Evolutionary conservation across 2,329 filamentous ascomycete species (phyloP).

Genomic region (Pestalotiopsis sp.): DNA sequence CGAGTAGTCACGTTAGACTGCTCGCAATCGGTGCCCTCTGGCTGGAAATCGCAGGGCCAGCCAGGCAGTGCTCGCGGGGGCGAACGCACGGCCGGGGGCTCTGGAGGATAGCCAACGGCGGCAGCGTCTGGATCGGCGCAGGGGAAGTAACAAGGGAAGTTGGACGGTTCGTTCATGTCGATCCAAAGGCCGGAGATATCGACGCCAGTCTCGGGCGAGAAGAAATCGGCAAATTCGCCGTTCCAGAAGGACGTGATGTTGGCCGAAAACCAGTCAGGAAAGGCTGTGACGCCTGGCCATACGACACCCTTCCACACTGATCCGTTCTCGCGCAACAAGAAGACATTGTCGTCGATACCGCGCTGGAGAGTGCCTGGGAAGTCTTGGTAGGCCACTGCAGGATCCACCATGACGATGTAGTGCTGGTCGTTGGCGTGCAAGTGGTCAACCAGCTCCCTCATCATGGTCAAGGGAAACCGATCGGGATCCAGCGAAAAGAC

Average conservation of each 20-base stretch:
- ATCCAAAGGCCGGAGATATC: constrained; percentile 82
- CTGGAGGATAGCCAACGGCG: constrained; percentile 56
- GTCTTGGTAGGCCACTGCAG: constrained; percentile 57
- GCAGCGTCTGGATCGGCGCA: constrained; percentile 49
- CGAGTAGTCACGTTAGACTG: constrained; percentile 22
- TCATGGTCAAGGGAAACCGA: constrained; percentile 61
- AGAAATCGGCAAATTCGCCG: constrained; percentile 67
- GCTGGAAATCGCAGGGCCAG: constrained; percentile 70
- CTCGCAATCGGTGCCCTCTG: constrained; percentile 44
- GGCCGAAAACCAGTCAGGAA: constrained; percentile 76
- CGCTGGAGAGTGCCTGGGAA: constrained; percentile 41
- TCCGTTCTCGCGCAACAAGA: constrained; percentile 56
- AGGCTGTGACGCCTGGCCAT: constrained; percentile 75
- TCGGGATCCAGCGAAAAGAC: constrained; percentile 69
- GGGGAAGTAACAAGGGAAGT: constrained; percentile 55
- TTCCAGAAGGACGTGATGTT: constrained; percentile 71
- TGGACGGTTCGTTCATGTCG: constrained; percentile 64
- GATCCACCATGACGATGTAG: constrained; percentile 80
- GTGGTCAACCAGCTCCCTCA: constrained; percentile 67
- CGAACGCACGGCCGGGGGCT: constrained; percentile 63
- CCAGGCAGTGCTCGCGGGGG: constrained; percentile 69
- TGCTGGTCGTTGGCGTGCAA: constrained; percentile 70
- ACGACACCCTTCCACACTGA: constrained; percentile 66
- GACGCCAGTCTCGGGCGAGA: constrained; percentile 64
- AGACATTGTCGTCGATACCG: constrained; percentile 47